Evolutionary conservation across 176 grass and related monocot species (phyloP), one percentile per base, ranked within the genome.

Genomic region (Rhipidocladum racemiflorum): DNA sequence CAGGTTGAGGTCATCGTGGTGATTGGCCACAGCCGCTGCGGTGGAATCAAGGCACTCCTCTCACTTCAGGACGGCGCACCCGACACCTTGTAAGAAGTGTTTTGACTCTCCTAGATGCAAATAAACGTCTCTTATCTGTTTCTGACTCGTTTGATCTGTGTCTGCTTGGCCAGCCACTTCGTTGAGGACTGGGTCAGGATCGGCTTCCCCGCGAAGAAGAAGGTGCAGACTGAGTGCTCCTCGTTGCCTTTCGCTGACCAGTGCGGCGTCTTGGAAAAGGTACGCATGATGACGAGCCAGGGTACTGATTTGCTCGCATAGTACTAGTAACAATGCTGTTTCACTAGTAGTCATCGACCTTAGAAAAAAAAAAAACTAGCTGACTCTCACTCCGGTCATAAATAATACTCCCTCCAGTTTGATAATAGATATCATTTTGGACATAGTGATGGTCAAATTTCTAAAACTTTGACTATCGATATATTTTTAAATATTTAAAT

Each of bases 11-110:
- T 50, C 79, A 86, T 98, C 28, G 80, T 89, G 0, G 96, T 98
- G 75, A 95, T 98, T n/a, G 96, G 96, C 34, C 96, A 98, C 89
- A 98, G 96, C 85, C 81, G 86, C 34, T 98, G 96, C 50, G 96
- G 96, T 80, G 96, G 96, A 27, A 93, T 98, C 67, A 95, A 93
- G 89, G 96, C 90, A 1, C 96, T 98, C 40, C 90, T 93, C 68
- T 92, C 92, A 9, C 67, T 98, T 49, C 40, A 88, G 40, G 91
- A 93, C 3, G 92, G 90, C 39, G 88, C 88, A 16, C 68, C 74
- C 9, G 85, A 88, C 82, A 40, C 1, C 70, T 95, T 88, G 96
- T 98, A 90, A 90, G 88, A n/a, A n/a, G n/a, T n/a, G n/a, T n/a
- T 11, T 48, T 74, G 40, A 49, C 23, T 17, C 4, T 51, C 5